Evolutionary conservation across 306 rosid species (phyloP).

Genomic region (Prunus persica): Prunus_persica_NCBIv2 NC_034016.1:15162501-15163000

Average conservation of each 20-base stretch:
- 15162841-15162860: too few species aligned
- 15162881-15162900: neutral
- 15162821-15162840: neutral
- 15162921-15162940: neutral
- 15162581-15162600: constrained; percentile 42
- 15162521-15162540: constrained; percentile 22
- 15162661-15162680: neutral
- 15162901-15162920: neutral
- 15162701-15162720: neutral
- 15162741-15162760: neutral
- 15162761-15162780: neutral
- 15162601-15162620: constrained; percentile 14
- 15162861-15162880: too few species aligned
- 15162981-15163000: too few species aligned
- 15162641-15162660: neutral
- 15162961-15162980: too few species aligned
- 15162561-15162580: constrained; percentile 18
- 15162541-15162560: constrained; percentile 36
- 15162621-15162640: constrained; percentile 5
- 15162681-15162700: neutral
- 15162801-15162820: neutral
- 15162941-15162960: neutral
- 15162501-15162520: constrained; percentile 39
- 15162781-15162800: neutral
- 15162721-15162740: neutral